phyloP scores from a whole-genome alignment of 495 filamentous ascomycete genomes.

The Penicillium soppii region DNA sequence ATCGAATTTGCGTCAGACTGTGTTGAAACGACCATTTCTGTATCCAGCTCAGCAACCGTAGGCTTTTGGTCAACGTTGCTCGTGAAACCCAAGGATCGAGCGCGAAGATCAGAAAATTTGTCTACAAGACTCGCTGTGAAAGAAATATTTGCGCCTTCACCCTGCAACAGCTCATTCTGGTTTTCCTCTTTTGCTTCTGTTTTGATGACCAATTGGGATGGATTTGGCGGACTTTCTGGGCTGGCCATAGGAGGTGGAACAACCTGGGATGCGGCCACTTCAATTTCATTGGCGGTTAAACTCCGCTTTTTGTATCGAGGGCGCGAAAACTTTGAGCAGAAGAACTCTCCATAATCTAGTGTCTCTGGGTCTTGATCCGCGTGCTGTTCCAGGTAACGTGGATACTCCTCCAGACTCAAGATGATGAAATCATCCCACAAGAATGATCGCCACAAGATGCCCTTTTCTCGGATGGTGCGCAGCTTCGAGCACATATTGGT shows the following conservation, averaged over 20 bases:
- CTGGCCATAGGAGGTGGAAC: not conserved
- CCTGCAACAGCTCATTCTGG: not conserved
- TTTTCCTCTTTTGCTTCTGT: not conserved
- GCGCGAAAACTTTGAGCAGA: slow-evolving; percentile 21
- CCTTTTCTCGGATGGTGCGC: slow-evolving; percentile 40
- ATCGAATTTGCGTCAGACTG: not conserved
- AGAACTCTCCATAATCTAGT: slow-evolving; percentile 36
- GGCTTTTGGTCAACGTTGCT: not conserved
- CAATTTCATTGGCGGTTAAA: slow-evolving; percentile 29
- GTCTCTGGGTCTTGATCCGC: slow-evolving; percentile 14
- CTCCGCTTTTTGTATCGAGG: slow-evolving; percentile 39
- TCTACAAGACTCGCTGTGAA: slow-evolving; percentile 33
- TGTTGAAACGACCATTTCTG: not conserved
- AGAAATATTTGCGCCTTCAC: slow-evolving; percentile 10
- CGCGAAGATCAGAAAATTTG: slow-evolving; percentile 28
- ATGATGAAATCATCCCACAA: slow-evolving; percentile 72
- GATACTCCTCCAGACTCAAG: slow-evolving; percentile 41
- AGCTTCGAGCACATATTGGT: slow-evolving; percentile 54
- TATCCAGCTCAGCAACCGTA: not conserved
- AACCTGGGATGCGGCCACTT: slow-evolving; percentile 28
- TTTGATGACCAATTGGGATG: not conserved
- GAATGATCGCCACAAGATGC: slow-evolving; percentile 43
- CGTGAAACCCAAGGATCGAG: slow-evolving; percentile 23
- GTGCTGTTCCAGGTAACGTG: slow-evolving; percentile 29
- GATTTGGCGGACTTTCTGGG: not conserved